Evolutionary conservation across 164 flowering plant species (phyloP), one percentile per base, ranked within the genome.

Genomic region (Amborella trichopoda): DNA sequence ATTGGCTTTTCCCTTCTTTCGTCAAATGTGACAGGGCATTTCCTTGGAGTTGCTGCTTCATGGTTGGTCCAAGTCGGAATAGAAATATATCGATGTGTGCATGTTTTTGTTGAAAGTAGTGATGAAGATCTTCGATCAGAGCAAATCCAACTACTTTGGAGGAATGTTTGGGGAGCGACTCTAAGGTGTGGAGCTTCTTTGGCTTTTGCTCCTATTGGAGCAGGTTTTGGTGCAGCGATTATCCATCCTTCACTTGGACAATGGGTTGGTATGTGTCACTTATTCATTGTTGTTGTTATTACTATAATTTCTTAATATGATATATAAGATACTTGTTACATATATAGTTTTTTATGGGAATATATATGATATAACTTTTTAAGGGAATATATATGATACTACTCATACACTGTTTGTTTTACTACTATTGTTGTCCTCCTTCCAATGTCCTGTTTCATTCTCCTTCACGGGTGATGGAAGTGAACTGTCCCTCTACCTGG

Each of bases 201-300:
- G 13, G 49, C 82, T 44, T 87, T 80, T 68, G 96, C 95, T 38
- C 73, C 96, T 23, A 60, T 91, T 44, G 99, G 95, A 46, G 99
- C 90, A 12, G 95, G 94, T 19, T 58, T 81, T 30, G 85, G 95
- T 55, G 80, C 99, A 37, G 48, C 67, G 36, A 55, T 77, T 18
- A n/a, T 77, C 34, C 83, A 74, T 26, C 99, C 99, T 49, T 81
- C 94, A 23, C 12, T 46, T 6, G 99, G 99, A 24, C 99, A 91
- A 55, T 80, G 95, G 93, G 72, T 87, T 28, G 96, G 99, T 91
- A 83, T 72, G 75, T n/a, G 17, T 26, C n/a, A n/a, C n/a, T n/a
- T n/a, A n/a, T n/a, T n/a, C n/a, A n/a, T n/a, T n/a, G n/a, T n/a
- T n/a, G n/a, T n/a, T n/a, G n/a, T n/a, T n/a, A n/a, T n/a, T n/a